Percentiles rank a stretch among this genome's conserved stretches.
phyloP scores from a whole-genome alignment of 768 basidiomycete species.

The Psilocybe sp. region DNA sequence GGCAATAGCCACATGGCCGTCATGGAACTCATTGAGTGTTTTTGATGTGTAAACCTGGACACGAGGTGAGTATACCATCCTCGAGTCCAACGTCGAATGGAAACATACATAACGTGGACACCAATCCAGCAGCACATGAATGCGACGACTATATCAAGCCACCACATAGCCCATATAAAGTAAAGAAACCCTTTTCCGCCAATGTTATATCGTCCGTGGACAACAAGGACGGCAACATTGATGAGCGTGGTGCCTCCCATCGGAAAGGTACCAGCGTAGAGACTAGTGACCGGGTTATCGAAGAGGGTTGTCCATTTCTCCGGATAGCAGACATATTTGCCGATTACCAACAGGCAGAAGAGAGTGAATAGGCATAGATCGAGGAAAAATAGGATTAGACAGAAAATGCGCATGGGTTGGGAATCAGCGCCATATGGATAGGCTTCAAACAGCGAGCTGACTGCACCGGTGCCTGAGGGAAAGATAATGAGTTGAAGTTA shows the following conservation, averaged over 20 bases:
- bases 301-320: slow-evolving; percentile 39
- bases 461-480: slow-evolving; percentile 40
- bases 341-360: slow-evolving; percentile 41
- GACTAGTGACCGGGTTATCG: slow-evolving; percentile 41
- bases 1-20: slow-evolving; percentile 73
- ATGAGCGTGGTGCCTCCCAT: slow-evolving; percentile 65
- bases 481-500: neutral
- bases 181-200: slow-evolving; percentile 54
- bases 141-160: slow-evolving; percentile 58
- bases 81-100: neutral
- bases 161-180: slow-evolving; percentile 65
- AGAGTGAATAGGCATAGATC: slow-evolving; percentile 53
- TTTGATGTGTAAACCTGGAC: slow-evolving; percentile 51
- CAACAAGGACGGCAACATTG: slow-evolving; percentile 42
- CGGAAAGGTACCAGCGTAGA: slow-evolving; percentile 46
- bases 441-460: slow-evolving; percentile 52
- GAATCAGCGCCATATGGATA: slow-evolving; percentile 54
- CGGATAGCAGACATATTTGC: slow-evolving; percentile 54
- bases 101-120: slow-evolving; percentile 63
- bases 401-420: slow-evolving; percentile 32
- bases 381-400: slow-evolving; percentile 53
- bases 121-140: slow-evolving; percentile 58
- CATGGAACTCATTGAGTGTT: slow-evolving; percentile 53
- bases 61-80: neutral
- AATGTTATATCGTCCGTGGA: slow-evolving; percentile 42